Conservation (phyloP, 208 protist genomes). For the Trypanosoma mega region DNA sequence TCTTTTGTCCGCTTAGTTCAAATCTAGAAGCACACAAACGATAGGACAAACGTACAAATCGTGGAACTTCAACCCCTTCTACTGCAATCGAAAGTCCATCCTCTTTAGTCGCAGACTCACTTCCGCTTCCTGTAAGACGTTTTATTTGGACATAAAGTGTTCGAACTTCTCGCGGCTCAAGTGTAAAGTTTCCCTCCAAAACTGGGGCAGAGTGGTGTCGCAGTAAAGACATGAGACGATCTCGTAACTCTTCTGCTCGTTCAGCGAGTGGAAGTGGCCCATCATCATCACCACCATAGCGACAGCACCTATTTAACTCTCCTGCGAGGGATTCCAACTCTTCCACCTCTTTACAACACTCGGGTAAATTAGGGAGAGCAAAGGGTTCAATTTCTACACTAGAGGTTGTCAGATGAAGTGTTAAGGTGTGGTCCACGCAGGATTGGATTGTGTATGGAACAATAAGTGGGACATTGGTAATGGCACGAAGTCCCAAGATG, state of each 20-base stretch:
- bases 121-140: slow-evolving; percentile 31
- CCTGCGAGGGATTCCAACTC: slow-evolving; percentile 38
- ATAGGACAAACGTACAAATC: slow-evolving; percentile 86
- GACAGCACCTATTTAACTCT: slow-evolving; percentile 48
- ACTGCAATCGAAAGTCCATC: slow-evolving; percentile 76
- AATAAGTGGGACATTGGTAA: slow-evolving; percentile 75
- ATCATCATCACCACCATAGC: slow-evolving; percentile 39
- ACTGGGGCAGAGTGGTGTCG: slow-evolving; percentile 31
- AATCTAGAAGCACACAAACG: slow-evolving; percentile 66
- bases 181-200: slow-evolving; percentile 26
- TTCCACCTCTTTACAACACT: neutral
- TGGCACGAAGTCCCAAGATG: slow-evolving; percentile 36
- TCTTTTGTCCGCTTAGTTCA: slow-evolving; percentile 75
- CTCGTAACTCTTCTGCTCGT: slow-evolving; percentile 35
- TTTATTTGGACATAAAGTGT: slow-evolving; percentile 69
- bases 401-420: slow-evolving; percentile 53
- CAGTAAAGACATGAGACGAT: slow-evolving; percentile 42
- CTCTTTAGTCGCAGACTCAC: slow-evolving; percentile 74
- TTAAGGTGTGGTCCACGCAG: slow-evolving; percentile 51
- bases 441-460: slow-evolving; percentile 67
- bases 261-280: slow-evolving; percentile 16
- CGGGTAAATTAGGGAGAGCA: slow-evolving; percentile 29
- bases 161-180: slow-evolving; percentile 41
- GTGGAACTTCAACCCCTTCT: slow-evolving; percentile 61
- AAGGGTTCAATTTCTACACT: slow-evolving; percentile 69